Conservation (phyloP, 2,329 filamentous ascomycete species). For the Fonsecaea pugnacius region DNA sequence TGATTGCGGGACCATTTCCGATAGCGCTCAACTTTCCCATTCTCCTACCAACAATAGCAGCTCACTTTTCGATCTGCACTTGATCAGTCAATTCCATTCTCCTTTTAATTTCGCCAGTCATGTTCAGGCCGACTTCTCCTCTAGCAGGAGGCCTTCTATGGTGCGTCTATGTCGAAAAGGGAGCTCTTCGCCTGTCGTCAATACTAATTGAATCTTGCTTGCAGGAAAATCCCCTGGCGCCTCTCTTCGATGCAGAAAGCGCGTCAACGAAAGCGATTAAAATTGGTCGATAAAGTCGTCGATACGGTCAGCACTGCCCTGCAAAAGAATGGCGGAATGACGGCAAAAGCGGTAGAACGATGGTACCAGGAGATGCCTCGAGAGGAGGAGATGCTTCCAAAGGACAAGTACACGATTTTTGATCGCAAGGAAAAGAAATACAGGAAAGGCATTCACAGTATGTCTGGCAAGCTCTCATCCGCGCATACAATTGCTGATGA, state of each 20-base stretch:
- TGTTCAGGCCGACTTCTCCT: slow-evolving; percentile 82
- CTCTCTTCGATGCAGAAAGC: slow-evolving; percentile 89
- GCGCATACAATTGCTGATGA: slow-evolving; percentile 20
- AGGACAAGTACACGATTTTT: slow-evolving; percentile 98
- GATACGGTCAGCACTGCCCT: slow-evolving; percentile 80
- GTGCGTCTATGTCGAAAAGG: slow-evolving; percentile 51
- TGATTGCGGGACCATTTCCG: slow-evolving; percentile 3
- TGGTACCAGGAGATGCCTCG: slow-evolving; percentile 98
- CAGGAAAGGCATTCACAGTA: slow-evolving; percentile 96
- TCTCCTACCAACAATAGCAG: not conserved
- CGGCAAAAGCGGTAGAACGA: slow-evolving; percentile 75
- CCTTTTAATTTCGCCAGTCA: slow-evolving; percentile 48
- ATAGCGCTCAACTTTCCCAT: not conserved
- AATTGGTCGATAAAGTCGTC: slow-evolving; percentile 85
- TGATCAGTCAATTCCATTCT: not conserved
- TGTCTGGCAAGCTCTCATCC: slow-evolving; percentile 46
- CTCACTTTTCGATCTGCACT: not conserved
- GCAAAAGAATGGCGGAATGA: slow-evolving; percentile 70
- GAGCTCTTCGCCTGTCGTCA: not conserved
- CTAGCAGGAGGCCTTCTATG: slow-evolving; percentile 82
- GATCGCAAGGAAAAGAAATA: slow-evolving; percentile 95
- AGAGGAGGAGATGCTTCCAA: slow-evolving; percentile 92
- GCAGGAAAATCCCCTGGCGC: slow-evolving; percentile 94
- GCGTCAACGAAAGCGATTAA: slow-evolving; percentile 79
- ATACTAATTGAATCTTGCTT: slow-evolving; percentile 7